Percentiles rank a stretch among this genome's conserved stretches.
Evolutionary conservation across 2,329 filamentous ascomycete genomes (phyloP).

Genomic region (Epichloe aotearoae): DNA sequence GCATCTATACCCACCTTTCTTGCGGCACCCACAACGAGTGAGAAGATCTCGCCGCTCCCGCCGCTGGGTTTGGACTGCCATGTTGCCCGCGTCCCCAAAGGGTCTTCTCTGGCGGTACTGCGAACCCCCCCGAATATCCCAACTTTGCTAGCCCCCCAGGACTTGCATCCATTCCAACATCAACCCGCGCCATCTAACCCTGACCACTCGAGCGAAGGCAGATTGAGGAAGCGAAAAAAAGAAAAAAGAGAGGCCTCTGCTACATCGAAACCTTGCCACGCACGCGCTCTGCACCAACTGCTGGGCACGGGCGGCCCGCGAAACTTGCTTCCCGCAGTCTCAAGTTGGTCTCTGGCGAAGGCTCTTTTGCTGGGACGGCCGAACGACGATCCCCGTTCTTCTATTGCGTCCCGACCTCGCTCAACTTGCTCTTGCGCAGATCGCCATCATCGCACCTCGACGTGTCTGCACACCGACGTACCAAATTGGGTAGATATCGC

Average conservation of each 20-base stretch:
- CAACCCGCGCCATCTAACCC: constrained; percentile 2
- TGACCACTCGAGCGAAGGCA: not conserved
- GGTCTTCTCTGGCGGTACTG: not conserved
- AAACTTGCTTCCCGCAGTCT: not conserved
- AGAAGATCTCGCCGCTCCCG: constrained; percentile 9
- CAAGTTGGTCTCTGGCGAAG: not conserved
- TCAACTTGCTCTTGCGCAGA: constrained; percentile 7
- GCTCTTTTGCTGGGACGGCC: not conserved
- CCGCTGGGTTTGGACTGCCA: constrained; percentile 6
- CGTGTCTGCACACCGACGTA: not conserved
- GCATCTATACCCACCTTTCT: not conserved
- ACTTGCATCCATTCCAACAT: not conserved
- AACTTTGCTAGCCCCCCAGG: not conserved
- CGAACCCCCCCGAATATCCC: not conserved
- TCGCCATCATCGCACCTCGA: not conserved
- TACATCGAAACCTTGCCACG: not conserved
- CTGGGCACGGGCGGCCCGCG: not conserved
- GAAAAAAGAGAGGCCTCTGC: not conserved
- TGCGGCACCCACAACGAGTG: constrained; percentile 5
- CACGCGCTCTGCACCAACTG: constrained; percentile 1
- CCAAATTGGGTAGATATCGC: not conserved
- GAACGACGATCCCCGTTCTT: constrained; percentile 9
- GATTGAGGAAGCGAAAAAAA: not conserved
- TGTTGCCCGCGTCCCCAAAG: not conserved
- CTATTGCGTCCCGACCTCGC: constrained; percentile 11